Evolutionary conservation across 148 eudicot genomes (phyloP).

Genomic region (Vaccinium darrowii): DNA sequence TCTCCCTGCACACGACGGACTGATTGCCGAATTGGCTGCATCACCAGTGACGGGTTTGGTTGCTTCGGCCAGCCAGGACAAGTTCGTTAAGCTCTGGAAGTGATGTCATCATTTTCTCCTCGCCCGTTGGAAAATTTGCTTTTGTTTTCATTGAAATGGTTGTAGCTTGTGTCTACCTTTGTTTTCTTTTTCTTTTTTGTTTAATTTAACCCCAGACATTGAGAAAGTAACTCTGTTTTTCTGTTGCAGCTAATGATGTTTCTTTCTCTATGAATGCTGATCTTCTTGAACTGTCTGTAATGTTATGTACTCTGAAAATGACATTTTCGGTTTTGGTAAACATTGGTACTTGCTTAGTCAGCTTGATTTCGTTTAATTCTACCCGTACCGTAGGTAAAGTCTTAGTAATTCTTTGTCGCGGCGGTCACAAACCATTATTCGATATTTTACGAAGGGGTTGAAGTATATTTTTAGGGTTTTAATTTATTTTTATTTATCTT

Average conservation of each 20-base stretch:
- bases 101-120: conserved; percentile 14
- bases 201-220: background rate
- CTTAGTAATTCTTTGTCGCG: too few species aligned
- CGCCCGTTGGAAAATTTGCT: background rate
- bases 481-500: too few species aligned
- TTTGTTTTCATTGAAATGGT: background rate
- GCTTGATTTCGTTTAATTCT: too few species aligned
- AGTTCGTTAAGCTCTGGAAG: conserved; percentile 82
- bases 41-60: conserved; percentile 64
- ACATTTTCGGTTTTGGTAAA: background rate
- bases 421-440: too few species aligned
- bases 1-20: conserved; percentile 67
- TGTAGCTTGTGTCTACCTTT: background rate
- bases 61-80: conserved; percentile 89
- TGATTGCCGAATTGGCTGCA: conserved; percentile 64
- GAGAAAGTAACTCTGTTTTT: background rate
- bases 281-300: background rate
- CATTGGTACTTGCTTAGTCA: too few species aligned
- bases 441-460: too few species aligned
- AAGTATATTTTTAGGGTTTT: too few species aligned
- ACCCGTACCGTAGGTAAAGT: too few species aligned
- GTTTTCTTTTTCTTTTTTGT: background rate
- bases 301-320: background rate
- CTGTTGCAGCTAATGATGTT: background rate
- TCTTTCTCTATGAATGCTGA: background rate